phyloP scores from a whole-genome alignment of 805 yeast species.

The Candida cerambycidarum region DNA sequence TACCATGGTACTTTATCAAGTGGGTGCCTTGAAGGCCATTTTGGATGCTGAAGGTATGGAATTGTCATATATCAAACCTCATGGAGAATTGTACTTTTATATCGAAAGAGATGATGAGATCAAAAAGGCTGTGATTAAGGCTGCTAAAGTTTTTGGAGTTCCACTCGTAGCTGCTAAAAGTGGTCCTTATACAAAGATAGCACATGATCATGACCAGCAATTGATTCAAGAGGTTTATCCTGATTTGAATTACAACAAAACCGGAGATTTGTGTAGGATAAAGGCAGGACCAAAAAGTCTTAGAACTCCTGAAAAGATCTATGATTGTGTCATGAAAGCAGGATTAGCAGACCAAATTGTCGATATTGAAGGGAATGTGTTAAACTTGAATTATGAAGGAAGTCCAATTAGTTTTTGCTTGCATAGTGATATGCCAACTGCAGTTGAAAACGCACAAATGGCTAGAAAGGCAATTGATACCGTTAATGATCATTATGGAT shows the following conservation, averaged over 20 bases:
- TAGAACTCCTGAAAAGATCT: constrained; percentile 31
- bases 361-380: constrained; percentile 20
- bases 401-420: constrained; percentile 32
- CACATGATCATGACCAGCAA: constrained; percentile 30
- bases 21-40: constrained; percentile 39
- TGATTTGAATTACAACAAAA: constrained; percentile 31
- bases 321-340: constrained; percentile 24
- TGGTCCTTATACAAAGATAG: constrained; percentile 24
- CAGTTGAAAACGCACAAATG: constrained; percentile 28
- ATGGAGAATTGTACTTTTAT: constrained; percentile 39
- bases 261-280: constrained; percentile 26
- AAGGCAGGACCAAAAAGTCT: constrained; percentile 25
- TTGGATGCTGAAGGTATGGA: constrained; percentile 34
- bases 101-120: constrained; percentile 34
- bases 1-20: constrained; percentile 36
- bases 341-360: constrained; percentile 24
- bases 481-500: constrained; percentile 9
- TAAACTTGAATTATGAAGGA: constrained; percentile 26
- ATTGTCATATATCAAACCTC: constrained; percentile 36
- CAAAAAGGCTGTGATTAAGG: constrained; percentile 35
- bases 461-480: constrained; percentile 27
- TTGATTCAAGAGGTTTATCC: constrained; percentile 37
- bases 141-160: constrained; percentile 32
- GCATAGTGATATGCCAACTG: constrained; percentile 40
- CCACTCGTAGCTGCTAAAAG: constrained; percentile 40